Base-by-base conservation (phyloP, 768 basidiomycete genomes). In the Boletus tylopilopsis region DNA sequence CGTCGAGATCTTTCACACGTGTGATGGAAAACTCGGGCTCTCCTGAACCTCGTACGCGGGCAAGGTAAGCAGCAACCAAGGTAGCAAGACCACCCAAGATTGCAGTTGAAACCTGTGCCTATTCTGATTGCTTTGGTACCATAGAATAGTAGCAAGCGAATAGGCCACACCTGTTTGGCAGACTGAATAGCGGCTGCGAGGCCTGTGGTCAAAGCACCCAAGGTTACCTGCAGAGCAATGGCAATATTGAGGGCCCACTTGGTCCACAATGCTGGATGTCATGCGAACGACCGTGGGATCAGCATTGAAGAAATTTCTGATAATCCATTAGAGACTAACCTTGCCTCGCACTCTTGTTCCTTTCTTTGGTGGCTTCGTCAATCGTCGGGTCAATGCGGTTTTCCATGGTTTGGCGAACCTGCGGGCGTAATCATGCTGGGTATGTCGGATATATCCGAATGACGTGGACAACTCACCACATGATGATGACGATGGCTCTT, bases 151-250 rank as follows among this genome's bases (percentile, higher is more conserved):
- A 9, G 6, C 7, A 2, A 1, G 15, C 2, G 9, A 19, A 30
- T 27, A 34, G 35, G 13, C 63, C 72, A 45, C 42, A 74, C 80
- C 69, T 75, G 70, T 8, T 51, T 68, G 7, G 72, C 76, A 18
- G 54, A 62, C 7, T 71, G 64, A 3, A 74, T 68, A 5, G 68
- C 70, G 6, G 81, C 81, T 1, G 84, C 74, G 15, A 87, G 53
- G 1, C 80, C 85, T 0, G 85, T 87, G 6, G 83, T 87, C 24
- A 88, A 67, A 2, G 85, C 76, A 6, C 84, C 85, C 24, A 87
- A 65, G 0, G 83, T 33, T 4, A 87, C 79, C 60, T 87, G 86
- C 32, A 84, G 46, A 12, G 73, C 76, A 37, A 86, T 87, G 0
- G 84, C 82, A 12, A 70, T 45, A 47, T 76, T 76, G 30, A 76